These are phyloP conservation scores for Globomyces pollinis-pini DNA, from an alignment of 192 early-diverging fungal genomes.

Conservation along the genomic window DNA sequence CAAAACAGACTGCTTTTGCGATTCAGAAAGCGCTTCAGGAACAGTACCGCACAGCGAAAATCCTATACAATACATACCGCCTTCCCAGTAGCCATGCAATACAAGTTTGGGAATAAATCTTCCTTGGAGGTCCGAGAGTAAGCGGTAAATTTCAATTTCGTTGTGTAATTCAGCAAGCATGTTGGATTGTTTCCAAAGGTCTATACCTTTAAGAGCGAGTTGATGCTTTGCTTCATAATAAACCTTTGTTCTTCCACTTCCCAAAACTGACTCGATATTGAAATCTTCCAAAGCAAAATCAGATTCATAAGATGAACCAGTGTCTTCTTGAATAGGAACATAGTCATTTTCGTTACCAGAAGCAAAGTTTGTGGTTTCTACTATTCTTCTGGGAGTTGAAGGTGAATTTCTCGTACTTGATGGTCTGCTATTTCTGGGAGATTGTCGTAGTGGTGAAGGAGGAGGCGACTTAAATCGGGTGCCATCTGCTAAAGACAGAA, in stretches of 20 bases:
- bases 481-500: background rate
- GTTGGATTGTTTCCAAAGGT: background rate
- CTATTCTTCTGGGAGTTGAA: background rate
- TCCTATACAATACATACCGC: background rate
- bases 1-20: background rate
- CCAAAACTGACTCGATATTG: background rate
- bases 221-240: background rate
- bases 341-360: background rate
- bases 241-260: background rate
- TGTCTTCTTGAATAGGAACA: no score
- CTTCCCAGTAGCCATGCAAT: constrained; percentile 2
- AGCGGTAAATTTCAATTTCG: background rate
- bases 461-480: background rate
- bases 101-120: background rate
- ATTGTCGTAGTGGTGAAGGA: background rate
- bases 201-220: background rate
- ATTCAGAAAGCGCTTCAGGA: background rate
- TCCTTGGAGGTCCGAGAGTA: background rate
- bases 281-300: background rate
- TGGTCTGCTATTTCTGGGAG: background rate
- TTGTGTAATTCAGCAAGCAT: background rate
- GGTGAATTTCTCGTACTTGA: background rate
- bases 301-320: no score
- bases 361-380: background rate
- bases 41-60: background rate